phyloP scores from a whole-genome alignment of 139 green algal species.

The Volvox africanus region DNA sequence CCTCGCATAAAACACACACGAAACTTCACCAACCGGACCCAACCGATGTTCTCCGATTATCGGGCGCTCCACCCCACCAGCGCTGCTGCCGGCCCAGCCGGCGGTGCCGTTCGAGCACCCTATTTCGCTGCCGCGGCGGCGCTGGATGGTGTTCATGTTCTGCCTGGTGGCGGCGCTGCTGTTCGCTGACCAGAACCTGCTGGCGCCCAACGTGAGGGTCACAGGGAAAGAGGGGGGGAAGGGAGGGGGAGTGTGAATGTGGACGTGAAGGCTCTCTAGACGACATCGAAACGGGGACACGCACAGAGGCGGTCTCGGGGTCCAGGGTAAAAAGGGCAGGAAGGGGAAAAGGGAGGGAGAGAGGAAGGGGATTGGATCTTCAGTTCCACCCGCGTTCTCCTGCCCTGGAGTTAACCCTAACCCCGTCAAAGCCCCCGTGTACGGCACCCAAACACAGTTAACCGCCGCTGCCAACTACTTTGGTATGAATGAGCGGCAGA shows the following conservation, averaged over 20 bases:
- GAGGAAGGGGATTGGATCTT: no score
- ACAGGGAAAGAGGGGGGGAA: neutral
- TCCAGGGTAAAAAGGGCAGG: no score
- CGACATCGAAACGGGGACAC: no score
- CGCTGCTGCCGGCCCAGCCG: conserved; percentile 8
- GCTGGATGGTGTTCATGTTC: conserved; percentile 81
- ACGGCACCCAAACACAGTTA: conserved; percentile 45
- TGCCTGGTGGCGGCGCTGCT: conserved; percentile 80
- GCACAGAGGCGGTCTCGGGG: no score
- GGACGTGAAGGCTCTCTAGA: no score
- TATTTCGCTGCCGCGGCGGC: conserved; percentile 40
- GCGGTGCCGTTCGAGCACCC: conserved; percentile 50
- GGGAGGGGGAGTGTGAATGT: neutral
- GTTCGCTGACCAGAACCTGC: conserved; percentile 92
- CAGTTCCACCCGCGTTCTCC: no score
- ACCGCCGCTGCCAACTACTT: conserved; percentile 70
- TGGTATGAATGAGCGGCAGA: conserved; percentile 71
- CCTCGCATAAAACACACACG: no score
- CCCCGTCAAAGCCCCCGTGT: no score
- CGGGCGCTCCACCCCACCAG: neutral
- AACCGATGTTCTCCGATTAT: no score
- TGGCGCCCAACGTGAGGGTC: conserved; percentile 83
- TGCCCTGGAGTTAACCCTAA: no score
- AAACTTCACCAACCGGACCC: no score
- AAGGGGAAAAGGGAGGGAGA: no score